Base-by-base conservation (phyloP, 2,329 filamentous ascomycete genomes). In the Septoria petroselini region DNA sequence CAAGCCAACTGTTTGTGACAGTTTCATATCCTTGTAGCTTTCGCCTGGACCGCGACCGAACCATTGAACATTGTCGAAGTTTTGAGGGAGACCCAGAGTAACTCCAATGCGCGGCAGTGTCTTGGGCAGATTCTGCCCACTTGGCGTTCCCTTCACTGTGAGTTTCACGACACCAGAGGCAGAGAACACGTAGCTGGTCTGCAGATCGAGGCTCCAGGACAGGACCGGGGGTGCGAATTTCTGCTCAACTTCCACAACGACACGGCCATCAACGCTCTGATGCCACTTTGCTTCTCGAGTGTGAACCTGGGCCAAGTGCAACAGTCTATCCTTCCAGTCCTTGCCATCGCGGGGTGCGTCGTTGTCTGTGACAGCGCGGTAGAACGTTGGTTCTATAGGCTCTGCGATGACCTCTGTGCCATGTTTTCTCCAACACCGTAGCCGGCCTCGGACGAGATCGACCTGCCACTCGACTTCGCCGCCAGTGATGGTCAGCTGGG, bases 291-390 rank as follows among this genome's bases (percentile, higher is more conserved):
- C 42, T n/a, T 42, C 47, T n/a, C 57, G 52, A 7, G 58, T 62
- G 31, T 62, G 50, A 0, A 54, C 19, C 14, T 15, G 50, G 1
- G 60, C 61, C 2, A 58, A 45, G 27, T 61, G 55, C 2, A 64
- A 35, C 12, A 57, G 46, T 15, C 41, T 42, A 2, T 57, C 54
- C 37, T 74, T 68, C 82, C 83, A 86, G 57, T 84, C 79, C 4
- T 73, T 74, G 3, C 77, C 72, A 8, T 79, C 77, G 12, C 67
- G 61, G 0, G 77, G 73, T 0, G 71, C 69, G 59, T 86, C 83
- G 58, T 86, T 86, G 65, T 86, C 80, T 0, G 82, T 86, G 11
- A 77, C 75, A 0, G 83, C 79, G 3, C 83, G 79, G 76, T 81
- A 85, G 67, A 86, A 80, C 4, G 43, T 57, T 4, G 59, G 56